Evolutionary conservation across 1,284 basidiomycete species (phyloP), one percentile per base, ranked within the genome.

Genomic region (Trichosporon inkin): DNA sequence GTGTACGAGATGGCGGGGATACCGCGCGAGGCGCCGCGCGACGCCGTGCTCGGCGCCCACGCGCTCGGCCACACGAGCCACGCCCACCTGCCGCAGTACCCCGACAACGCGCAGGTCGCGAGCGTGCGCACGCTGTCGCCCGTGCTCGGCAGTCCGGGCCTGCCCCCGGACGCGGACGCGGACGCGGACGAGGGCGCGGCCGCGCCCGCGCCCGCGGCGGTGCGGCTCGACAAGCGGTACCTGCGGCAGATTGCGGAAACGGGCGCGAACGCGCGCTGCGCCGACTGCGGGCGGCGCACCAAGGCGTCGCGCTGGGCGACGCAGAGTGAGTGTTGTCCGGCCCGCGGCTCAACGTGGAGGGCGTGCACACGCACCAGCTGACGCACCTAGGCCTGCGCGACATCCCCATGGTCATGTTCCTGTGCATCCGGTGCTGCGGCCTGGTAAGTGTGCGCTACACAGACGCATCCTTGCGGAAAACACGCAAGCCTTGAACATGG

Each of bases 381-480:
- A 65, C 47, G 1, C 8, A 4, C 28, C 28, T 55, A 77, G 75
- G 71, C 41, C 64, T 77, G 14, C 62, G 72, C 16, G 71, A 71
- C 1, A 57, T 56, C 2, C 80, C 82, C 2, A 78, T 82, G 60
- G 79, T 80, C 38, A 74, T 82, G 61, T 82, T 82, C 60, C 68
- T 82, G 51, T 83, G 82, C 68, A 82, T 82, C 44, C 70, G 78
- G 14, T 83, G 82, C 63, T 78, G 76, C 22, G 82, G 82, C 0
- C 59, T 81, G 1, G 62, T 64, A 34, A 53, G 57, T 62, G n/a
- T n/a, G n/a, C n/a, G n/a, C n/a, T n/a, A n/a, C n/a, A n/a, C n/a
- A n/a, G n/a, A n/a, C n/a, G n/a, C n/a, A n/a, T n/a, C n/a, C n/a
- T n/a, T n/a, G n/a, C n/a, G n/a, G n/a, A n/a, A n/a, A n/a, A n/a